phyloP scores from a whole-genome alignment of 2,329 filamentous ascomycete genomes.

The Arthrobotrys musiformis region DNA sequence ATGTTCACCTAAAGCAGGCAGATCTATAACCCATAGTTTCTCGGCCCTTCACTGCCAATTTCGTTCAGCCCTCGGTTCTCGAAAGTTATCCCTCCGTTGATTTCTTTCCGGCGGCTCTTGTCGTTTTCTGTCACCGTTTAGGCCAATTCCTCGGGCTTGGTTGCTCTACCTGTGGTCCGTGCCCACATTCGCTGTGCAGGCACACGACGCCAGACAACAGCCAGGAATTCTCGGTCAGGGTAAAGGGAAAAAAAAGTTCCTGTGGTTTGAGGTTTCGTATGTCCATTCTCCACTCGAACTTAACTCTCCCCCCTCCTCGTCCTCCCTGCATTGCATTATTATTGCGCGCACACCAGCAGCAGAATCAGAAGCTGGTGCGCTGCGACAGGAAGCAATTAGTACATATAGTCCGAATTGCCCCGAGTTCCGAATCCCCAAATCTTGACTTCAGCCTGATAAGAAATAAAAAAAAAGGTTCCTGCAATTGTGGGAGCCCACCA shows the following conservation, averaged over 20 bases:
- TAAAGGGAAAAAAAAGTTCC: not conserved
- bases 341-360: conserved; percentile 21
- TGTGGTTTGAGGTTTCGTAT: conserved; percentile 22
- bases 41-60: conserved; percentile 19
- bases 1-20: conserved; percentile 17
- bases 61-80: not conserved
- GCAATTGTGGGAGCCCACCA: not conserved
- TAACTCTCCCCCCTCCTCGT: not conserved
- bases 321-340: conserved; percentile 31
- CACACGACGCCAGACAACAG: conserved; percentile 17
- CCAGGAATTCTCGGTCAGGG: conserved; percentile 23
- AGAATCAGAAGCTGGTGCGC: not conserved
- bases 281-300: conserved; percentile 13
- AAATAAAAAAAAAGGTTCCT: not conserved
- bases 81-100: conserved; percentile 3
- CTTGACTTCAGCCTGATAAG: conserved; percentile 51
- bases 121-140: conserved; percentile 16
- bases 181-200: conserved; percentile 15
- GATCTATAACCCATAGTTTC: conserved; percentile 39
- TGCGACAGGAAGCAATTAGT: not conserved
- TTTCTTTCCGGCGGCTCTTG: conserved; percentile 4
- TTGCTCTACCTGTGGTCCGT: conserved; percentile 23
- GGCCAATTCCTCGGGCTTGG: conserved; percentile 23
- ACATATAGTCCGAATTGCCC: conserved; percentile 21
- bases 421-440: conserved; percentile 30